Conservation (phyloP, 2,329 filamentous ascomycete species). For the Balansia obtecta region DNA sequence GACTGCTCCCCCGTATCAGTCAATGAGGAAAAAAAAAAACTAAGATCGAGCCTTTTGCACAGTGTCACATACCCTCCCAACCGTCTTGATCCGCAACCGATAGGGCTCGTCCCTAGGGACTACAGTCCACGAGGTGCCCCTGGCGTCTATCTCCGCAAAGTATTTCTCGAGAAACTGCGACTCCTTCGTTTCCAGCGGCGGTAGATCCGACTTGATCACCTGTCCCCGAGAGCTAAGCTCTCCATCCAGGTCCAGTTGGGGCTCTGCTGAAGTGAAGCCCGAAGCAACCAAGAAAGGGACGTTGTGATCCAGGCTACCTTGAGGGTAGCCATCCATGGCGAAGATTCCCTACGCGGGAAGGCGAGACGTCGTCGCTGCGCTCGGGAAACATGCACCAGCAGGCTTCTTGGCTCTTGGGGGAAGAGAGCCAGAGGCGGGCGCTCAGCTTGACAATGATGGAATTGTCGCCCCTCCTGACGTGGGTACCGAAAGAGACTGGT, state of each 20-base stretch:
- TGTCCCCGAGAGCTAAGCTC: slow-evolving; percentile 46
- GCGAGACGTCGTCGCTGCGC: slow-evolving; percentile 1
- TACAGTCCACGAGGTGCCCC: slow-evolving; percentile 53
- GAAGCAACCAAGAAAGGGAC: slow-evolving; percentile 74
- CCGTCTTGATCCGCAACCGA: slow-evolving; percentile 57
- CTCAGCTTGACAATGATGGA: not conserved
- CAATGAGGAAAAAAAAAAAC: slow-evolving; percentile 18
- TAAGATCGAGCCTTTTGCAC: not conserved
- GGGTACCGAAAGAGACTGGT: not conserved
- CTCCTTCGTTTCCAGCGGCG: slow-evolving; percentile 51
- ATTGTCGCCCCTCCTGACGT: slow-evolving; percentile 2
- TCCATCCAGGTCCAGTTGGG: slow-evolving; percentile 31
- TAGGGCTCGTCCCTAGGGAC: slow-evolving; percentile 38
- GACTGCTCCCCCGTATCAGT: slow-evolving; percentile 25
- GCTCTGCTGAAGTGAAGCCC: slow-evolving; percentile 44
- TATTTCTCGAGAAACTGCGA: slow-evolving; percentile 53
- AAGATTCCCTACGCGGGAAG: slow-evolving; percentile 10
- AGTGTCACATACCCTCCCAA: slow-evolving; percentile 60
- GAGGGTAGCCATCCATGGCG: slow-evolving; percentile 67
- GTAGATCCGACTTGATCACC: slow-evolving; percentile 58
- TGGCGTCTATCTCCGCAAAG: slow-evolving; percentile 54
- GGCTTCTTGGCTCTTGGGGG: not conserved
- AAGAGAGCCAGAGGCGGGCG: slow-evolving; percentile 10
- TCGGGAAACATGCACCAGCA: slow-evolving; percentile 2
- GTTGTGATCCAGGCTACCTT: slow-evolving; percentile 74